Base-by-base conservation (phyloP, 768 basidiomycete genomes). In the Chiua virens region DNA sequence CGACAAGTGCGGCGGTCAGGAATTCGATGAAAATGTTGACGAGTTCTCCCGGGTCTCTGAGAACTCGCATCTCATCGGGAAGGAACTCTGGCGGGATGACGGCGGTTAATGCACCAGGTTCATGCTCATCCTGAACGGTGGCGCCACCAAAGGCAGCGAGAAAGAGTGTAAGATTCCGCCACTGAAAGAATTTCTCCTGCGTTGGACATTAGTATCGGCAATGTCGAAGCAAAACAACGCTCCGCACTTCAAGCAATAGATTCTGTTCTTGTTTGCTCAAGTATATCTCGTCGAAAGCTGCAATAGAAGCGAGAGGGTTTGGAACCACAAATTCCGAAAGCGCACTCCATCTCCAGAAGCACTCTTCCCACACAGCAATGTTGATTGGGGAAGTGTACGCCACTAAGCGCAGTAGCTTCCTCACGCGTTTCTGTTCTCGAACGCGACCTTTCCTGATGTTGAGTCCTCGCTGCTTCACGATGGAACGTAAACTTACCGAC, bases 131-230 rank as follows among this genome's bases (percentile, higher is more conserved):
- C 36, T 75, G 71, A 18, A 82, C 70, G 54, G 86, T 86, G 7
- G 80, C 73, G 5, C 87, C 86, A 34, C 85, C 83, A n/a, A 85
- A 77, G 1, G 88, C 80, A 4, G 89, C 82, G 35, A 95, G 73
- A 68, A 87, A 90, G 21, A 92, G 70, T 0, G 88, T 85, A 13
- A 92, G 71, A 62, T 94, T 92, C 60, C 89, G 86, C 92, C 93
- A 97, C 57, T 92, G 87, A 34, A 76, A 79, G 37, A 84, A 79
- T 57, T 82, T 77, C 18, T 91, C 89, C 89, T 92, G 47, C 15
- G 28, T 18, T 32, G 30, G 35, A 43, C 23, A 47, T 62, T 23
- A 58, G 53, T 44, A 39, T 17, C 25, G 39, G 13, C 39, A 20
- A 42, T 15, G 18, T 27, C 5, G 3, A 42, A 42, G 37, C 18